A percentile compares a stretch with the other conserved stretches of the same genome.
Evolutionary conservation across 768 basidiomycete genomes (phyloP).

Genomic region (Lyophyllum decastes): DNA sequence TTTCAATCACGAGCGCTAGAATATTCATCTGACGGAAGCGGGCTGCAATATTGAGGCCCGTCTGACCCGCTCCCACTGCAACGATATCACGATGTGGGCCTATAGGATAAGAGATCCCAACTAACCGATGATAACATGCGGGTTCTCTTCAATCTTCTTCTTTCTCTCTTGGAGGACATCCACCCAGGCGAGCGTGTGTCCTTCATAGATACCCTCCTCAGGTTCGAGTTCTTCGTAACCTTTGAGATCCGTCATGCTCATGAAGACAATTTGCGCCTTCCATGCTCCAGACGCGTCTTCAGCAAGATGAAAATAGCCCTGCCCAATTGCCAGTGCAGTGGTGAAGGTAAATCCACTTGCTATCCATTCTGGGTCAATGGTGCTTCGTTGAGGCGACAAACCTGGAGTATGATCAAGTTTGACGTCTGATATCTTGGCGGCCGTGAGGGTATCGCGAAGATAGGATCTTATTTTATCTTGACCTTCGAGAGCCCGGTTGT

Average conservation of each 20-base stretch:
- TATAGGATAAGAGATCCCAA: background rate
- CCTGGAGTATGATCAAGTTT: slow-evolving; percentile 24
- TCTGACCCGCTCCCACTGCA: slow-evolving; percentile 60
- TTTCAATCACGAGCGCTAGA: slow-evolving; percentile 56
- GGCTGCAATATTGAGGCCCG: slow-evolving; percentile 61
- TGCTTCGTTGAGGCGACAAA: slow-evolving; percentile 20
- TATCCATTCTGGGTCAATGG: slow-evolving; percentile 24
- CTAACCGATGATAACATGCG: slow-evolving; percentile 40
- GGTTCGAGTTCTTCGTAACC: slow-evolving; percentile 35
- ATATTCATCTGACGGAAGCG: slow-evolving; percentile 59
- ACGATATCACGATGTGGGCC: slow-evolving; percentile 25
- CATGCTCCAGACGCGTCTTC: slow-evolving; percentile 22
- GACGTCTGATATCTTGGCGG: slow-evolving; percentile 25
- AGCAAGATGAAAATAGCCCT: slow-evolving; percentile 35
- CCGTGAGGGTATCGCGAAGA: slow-evolving; percentile 22
- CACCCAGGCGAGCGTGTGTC: slow-evolving; percentile 34
- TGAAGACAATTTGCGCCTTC: slow-evolving; percentile 38
- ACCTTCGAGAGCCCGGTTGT: slow-evolving; percentile 37
- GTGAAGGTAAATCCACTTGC: slow-evolving; percentile 38
- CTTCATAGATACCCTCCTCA: slow-evolving; percentile 33
- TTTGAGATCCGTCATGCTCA: slow-evolving; percentile 30
- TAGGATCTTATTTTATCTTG: slow-evolving; percentile 33
- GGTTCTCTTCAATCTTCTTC: slow-evolving; percentile 36
- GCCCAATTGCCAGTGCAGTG: slow-evolving; percentile 30
- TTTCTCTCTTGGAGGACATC: slow-evolving; percentile 35